Percentiles rank a stretch among this genome's conserved stretches.
phyloP scores from a whole-genome alignment of 2,329 filamentous ascomycete genomes.

The Scopulariopsis brevicaulis region DNA sequence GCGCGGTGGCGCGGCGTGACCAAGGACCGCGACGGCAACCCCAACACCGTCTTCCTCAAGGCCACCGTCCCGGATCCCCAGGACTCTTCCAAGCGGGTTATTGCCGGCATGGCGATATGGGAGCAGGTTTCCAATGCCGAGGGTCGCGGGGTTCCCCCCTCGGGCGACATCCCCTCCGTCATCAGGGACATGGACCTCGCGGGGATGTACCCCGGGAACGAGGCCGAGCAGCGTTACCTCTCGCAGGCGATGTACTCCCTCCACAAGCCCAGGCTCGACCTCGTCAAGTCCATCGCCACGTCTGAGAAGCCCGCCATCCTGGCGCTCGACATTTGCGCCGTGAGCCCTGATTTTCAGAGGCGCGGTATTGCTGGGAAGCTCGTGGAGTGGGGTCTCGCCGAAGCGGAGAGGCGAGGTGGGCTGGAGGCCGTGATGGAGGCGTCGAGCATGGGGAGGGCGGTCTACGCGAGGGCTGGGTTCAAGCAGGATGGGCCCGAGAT shows the following conservation, averaged over 20 bases:
- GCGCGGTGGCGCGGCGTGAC: conserved; percentile 26
- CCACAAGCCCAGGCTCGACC: conserved; percentile 26
- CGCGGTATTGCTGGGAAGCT: conserved; percentile 30
- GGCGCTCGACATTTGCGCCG: conserved; percentile 36
- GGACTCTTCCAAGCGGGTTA: conserved; percentile 10
- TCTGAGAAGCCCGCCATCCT: conserved; percentile 31
- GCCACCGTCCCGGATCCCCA: conserved; percentile 30
- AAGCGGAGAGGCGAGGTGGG: conserved; percentile 24
- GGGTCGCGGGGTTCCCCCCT: conserved; percentile 30
- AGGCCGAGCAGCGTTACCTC: conserved; percentile 31
- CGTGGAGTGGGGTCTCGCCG: conserved; percentile 35
- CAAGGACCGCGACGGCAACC: conserved; percentile 27
- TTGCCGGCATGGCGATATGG: conserved; percentile 47
- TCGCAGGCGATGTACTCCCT: conserved; percentile 31
- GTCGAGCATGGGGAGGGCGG: conserved; percentile 33
- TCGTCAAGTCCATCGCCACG: conserved; percentile 25
- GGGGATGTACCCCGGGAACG: conserved; percentile 27
- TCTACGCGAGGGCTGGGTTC: conserved; percentile 35
- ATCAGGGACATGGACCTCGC: conserved; percentile 16
- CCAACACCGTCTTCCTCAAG: conserved; percentile 41
- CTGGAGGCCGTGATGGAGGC: conserved; percentile 32
- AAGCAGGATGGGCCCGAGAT: conserved; percentile 26
- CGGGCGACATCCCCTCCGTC: conserved; percentile 16
- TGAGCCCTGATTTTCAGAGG: conserved; percentile 41
- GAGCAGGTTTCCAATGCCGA: conserved; percentile 34